Base-by-base conservation (phyloP, 495 filamentous ascomycete species). In the Aspergillus steynii region DNA sequence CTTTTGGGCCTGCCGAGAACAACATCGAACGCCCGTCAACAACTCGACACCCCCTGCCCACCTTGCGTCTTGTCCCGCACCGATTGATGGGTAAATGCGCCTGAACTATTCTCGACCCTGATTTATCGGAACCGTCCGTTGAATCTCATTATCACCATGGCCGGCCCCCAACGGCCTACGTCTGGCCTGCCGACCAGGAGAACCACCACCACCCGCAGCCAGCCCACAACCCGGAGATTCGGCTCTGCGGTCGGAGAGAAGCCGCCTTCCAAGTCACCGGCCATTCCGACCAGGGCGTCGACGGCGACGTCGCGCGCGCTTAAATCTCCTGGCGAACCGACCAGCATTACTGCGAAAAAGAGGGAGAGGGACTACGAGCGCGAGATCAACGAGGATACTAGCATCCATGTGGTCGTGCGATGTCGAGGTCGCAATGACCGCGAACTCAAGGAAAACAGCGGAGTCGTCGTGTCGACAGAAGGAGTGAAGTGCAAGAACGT, bases 351-450 rank as follows among this genome's bases (percentile, higher is more conserved):
- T 53, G 80, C 74, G 14, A 93, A 95, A 78, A 81, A 92, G 61
- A 95, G 95, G 68, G 88, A 93, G 65, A 83, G 90, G 67, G 91
- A 96, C 47, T 93, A 85, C 68, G 92, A 96, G 56, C 72, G 86
- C 50, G 85, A 89, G 54, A 81, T 82, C 28, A 84, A 83, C 42
- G 86, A 92, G 60, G 92, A 96, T 72, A 97, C 95, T 2, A 98
- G 96, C 74, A 99, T 99, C 71, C 92, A 96, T 74, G 95, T 98
- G 45, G 93, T 97, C 4, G 95, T 99, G 31, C 83, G 95, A 61
- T 99, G 95, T 77, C 85, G 95, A 48, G 96, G 94, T 2, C 88
- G 95, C 45, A 97, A 89, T 67, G 91, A 97, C 53, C 87, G 95
- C 47, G 95, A 99, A 71, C 86, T 97, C 32, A 80, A 86, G 54